Conservation (phyloP, 2,329 filamentous ascomycete genomes). For the Pseudogymnoascus sp. region DNA sequence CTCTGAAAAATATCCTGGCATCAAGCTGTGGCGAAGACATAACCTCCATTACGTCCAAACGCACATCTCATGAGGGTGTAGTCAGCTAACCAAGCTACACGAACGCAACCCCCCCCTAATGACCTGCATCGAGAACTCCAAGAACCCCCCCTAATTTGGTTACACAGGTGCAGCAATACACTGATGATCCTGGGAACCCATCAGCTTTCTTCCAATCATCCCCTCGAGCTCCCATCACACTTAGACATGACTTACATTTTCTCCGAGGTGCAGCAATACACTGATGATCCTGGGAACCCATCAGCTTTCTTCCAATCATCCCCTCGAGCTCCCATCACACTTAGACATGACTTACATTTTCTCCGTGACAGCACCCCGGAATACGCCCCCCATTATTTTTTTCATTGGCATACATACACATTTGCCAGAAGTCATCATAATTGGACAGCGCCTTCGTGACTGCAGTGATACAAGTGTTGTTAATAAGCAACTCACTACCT, state of each 20-base stretch:
- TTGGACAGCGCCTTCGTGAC: not conserved
- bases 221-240: not conserved
- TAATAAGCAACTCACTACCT: not conserved
- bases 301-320: not conserved
- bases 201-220: not conserved
- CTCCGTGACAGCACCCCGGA: constrained; percentile 1
- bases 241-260: too few species aligned
- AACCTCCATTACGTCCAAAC: not conserved
- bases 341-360: not conserved
- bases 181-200: not conserved
- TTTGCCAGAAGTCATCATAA: not conserved
- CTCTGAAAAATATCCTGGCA: not conserved
- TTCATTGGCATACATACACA: not conserved
- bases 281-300: not conserved
- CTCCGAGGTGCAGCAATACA: not conserved
- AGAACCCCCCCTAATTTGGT: not conserved
- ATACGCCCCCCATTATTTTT: not conserved
- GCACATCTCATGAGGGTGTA: not conserved
- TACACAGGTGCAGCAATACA: not conserved
- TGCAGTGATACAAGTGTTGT: not conserved
- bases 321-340: not conserved
- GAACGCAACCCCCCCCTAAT: not conserved
- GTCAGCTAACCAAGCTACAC: not conserved
- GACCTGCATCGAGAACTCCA: not conserved
- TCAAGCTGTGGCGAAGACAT: not conserved